Evolutionary conservation across 2,329 filamentous ascomycete species (phyloP).

Genomic region (Fusarium stilboides): DNA sequence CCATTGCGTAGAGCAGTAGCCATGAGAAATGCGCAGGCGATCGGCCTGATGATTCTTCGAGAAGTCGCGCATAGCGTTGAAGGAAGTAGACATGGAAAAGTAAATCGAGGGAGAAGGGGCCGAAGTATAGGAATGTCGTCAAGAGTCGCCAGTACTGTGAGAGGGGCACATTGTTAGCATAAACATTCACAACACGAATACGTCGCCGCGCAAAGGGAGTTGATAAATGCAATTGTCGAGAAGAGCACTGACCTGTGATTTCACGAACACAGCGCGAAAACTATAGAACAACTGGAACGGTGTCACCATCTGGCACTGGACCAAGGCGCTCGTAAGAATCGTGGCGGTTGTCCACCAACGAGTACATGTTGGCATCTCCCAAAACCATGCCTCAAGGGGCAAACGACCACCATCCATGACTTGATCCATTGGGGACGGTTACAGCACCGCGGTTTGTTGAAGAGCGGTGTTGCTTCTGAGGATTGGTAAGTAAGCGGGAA

Average conservation of each 20-base stretch:
- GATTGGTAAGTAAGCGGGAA: constrained; percentile 6
- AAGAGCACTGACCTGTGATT: constrained; percentile 80
- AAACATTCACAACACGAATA: neutral
- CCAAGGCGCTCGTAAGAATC: constrained; percentile 86
- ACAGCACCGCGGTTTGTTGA: neutral
- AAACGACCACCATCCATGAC: constrained; percentile 75
- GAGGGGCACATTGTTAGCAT: constrained; percentile 32
- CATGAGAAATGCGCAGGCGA: constrained; percentile 96
- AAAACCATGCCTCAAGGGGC: constrained; percentile 97
- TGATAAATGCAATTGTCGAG: neutral
- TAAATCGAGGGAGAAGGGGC: constrained; percentile 92
- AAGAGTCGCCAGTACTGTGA: constrained; percentile 94
- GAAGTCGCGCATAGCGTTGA: constrained; percentile 92
- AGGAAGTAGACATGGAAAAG: constrained; percentile 99
- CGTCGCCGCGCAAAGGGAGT: neutral
- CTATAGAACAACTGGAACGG: constrained; percentile 98
- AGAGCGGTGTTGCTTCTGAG: neutral
- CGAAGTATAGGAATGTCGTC: constrained; percentile 98
- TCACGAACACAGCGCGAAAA: constrained; percentile 90
- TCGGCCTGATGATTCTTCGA: constrained; percentile 94
- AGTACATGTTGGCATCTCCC: constrained; percentile 97
- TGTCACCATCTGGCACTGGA: constrained; percentile 93
- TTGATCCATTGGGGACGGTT: constrained; percentile 64
- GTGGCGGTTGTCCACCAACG: constrained; percentile 97
- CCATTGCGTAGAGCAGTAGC: constrained; percentile 89